Base-by-base conservation (phyloP, 208 protist genomes). In the Phytomonas sp. region DNA sequence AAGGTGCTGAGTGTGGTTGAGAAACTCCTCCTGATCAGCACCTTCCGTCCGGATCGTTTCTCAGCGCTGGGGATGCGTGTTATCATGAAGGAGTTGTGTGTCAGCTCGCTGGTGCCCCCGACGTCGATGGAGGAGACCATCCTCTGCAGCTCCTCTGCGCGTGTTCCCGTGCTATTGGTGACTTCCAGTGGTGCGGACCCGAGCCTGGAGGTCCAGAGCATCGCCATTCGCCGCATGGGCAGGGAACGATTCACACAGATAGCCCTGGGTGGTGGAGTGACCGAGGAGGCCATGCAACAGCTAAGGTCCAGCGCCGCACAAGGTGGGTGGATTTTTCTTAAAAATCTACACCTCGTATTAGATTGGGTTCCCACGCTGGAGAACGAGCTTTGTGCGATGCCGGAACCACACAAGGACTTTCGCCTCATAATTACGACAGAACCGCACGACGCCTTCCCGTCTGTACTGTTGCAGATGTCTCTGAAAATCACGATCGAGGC, bases 281-380 rank as follows among this genome's bases (percentile, higher is more conserved):
- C 84, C 2, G 89, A 94, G 36, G 81, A 90, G 63, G 96, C 96
- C 9, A 80, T 98, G 79, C 65, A 82, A 74, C 84, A 94, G 67
- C 40, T 98, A 68, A 82, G 83, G n/a, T 80, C 87, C 33, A 91
- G 88, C 67, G 88, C 93, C 31, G 80, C 71, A 60, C 80, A 91
- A 36, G 96, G 97, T 33, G 79, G 91, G 64, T 98, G 95, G 96
- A 71, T 98, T 15, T 94, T 96, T 69, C 78, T 99, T 15, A 99
- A 99, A 84, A 99, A 99, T 75, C 72, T 98, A 17, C 97, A 99
- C 80, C 79, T 98, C 0, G 96, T 98, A n/a, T 78, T 96, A 13
- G 79, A 82, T 68, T 99, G 98, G 97, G 84, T 97, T 17, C 77
- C 87, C 0, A 75, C 86, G 31, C 81, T 98, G 8, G 96, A 98